Conservation (phyloP, 331 rosid genomes). For the Saraca asoca region DNA sequence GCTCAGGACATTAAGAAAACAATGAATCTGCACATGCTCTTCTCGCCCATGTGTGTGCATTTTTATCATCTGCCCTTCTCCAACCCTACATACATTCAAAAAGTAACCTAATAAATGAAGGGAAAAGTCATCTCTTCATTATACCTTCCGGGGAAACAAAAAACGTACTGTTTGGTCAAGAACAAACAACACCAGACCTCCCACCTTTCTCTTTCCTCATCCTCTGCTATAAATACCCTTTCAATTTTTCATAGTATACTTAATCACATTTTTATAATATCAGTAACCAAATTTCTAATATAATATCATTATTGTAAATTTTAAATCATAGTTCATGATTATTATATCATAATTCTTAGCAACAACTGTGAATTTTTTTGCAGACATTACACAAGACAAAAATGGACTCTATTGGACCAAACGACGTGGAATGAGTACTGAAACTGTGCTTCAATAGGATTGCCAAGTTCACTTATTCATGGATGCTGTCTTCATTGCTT, state of each 20-base stretch:
- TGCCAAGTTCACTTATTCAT: too few relatives aligned
- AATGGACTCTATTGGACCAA: too few relatives aligned
- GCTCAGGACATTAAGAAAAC: slow-evolving; percentile 39
- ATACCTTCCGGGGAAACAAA: slow-evolving; percentile 19
- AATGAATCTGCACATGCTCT: slow-evolving; percentile 44
- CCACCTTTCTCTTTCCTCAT: slow-evolving; percentile 31
- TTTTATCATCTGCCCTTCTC: slow-evolving; percentile 31
- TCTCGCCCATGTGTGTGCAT: slow-evolving; percentile 47
- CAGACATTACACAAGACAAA: too few relatives aligned
- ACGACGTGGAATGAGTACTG: too few relatives aligned
- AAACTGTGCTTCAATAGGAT: too few relatives aligned
- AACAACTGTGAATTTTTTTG: too few relatives aligned
- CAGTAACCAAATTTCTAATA: too few relatives aligned
- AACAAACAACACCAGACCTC: slow-evolving; percentile 35
- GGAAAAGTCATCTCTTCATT: slow-evolving; percentile 21
- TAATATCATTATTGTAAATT: too few relatives aligned
- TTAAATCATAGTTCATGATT: too few relatives aligned
- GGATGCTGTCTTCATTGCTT: slow-evolving; percentile 17
- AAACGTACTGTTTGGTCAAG: slow-evolving; percentile 37
- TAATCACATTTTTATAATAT: background rate
- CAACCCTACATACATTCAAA: slow-evolving; percentile 21
- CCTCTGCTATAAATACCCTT: slow-evolving; percentile 6
- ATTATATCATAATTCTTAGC: too few relatives aligned
- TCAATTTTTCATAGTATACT: slow-evolving; percentile 28
- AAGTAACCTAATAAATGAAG: slow-evolving; percentile 25